Base-by-base conservation (phyloP, 805 yeast genomes). In the Candida taoyuanica region DNA sequence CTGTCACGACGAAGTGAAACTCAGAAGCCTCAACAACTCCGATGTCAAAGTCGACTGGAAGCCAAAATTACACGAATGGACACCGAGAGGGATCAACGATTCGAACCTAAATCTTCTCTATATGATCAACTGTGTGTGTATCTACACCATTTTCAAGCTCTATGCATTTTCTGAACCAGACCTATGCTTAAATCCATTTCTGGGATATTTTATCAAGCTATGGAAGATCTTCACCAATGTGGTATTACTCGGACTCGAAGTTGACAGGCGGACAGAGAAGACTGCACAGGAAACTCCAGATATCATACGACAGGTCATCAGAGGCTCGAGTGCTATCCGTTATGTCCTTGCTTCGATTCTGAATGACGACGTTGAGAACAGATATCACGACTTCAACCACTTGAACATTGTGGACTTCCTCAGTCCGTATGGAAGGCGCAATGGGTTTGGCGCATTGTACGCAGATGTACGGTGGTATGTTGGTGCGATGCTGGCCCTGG, bases 221-320 rank as follows among this genome's bases (percentile, higher is more conserved):
- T 84, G 93, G 91, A 78, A 80, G 48, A 69, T 74, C 29, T 75
- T 77, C 49, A 79, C 88, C 2, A 70, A 70, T 42, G 67, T 78
- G 3, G 68, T 83, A 1, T 56, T 74, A 8, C 58, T 77, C 7
- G 85, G 86, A 0, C 58, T 83, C 6, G 84, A 79, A 48, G 68
- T 76, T 24, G 82, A 76, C 50, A 56, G 81, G 44, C 38, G 81
- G 73, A 51, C 67, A 63, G 30, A 54, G 55, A 5, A 40, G 43
- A 5, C 38, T 2, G 20, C 30, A 11, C 43, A 41, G 30, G 24
- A 33, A 5, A 64, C 72, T 0, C 82, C 83, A 7, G 57, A 63
- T 25, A 52, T 70, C 12, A 67, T 77, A 5, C 59, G 71, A 21
- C 68, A 73, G 24, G 66, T 70, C 3, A 64, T 82, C 4, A 68